Evolutionary conservation across 176 grass and related monocot species (phyloP).

Genomic region (Chrysopogon serrulatus): DNA sequence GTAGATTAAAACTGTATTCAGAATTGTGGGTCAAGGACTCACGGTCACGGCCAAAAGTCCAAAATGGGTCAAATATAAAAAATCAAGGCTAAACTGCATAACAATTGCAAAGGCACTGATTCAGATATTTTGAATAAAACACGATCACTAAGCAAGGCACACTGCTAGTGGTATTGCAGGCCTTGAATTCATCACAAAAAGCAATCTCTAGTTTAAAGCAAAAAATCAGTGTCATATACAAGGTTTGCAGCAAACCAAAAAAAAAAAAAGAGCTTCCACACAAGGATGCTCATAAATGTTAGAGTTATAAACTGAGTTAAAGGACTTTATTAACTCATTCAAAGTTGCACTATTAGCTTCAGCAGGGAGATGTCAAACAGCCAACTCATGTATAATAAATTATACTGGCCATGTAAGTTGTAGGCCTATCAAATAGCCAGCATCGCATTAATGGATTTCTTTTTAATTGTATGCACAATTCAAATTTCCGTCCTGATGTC

Average conservation of each 20-base stretch:
- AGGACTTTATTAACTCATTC: not conserved
- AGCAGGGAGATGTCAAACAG: not conserved
- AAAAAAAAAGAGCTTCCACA: not conserved
- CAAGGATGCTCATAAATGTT: not conserved
- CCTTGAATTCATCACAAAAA: not conserved
- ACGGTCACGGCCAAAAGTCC: not conserved
- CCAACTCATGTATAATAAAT: not conserved
- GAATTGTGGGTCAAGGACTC: not conserved
- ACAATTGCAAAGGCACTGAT: not conserved
- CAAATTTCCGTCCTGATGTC: not conserved
- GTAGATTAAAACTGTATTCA: not conserved
- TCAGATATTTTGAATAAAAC: not conserved
- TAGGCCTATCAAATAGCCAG: not conserved
- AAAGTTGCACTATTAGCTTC: not conserved
- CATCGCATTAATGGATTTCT: not conserved
- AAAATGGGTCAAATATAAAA: not conserved
- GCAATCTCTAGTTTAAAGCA: not conserved
- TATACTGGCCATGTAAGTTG: not conserved
- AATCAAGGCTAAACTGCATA: not conserved
- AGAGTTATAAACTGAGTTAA: not conserved
- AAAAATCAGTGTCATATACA: constrained; percentile 9
- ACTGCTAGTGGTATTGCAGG: not conserved
- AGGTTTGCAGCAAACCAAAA: not conserved
- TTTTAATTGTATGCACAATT: not conserved
- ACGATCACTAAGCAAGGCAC: not conserved